Base-by-base conservation (phyloP, 768 basidiomycete genomes). In the Daedaleopsis nitida region DNA sequence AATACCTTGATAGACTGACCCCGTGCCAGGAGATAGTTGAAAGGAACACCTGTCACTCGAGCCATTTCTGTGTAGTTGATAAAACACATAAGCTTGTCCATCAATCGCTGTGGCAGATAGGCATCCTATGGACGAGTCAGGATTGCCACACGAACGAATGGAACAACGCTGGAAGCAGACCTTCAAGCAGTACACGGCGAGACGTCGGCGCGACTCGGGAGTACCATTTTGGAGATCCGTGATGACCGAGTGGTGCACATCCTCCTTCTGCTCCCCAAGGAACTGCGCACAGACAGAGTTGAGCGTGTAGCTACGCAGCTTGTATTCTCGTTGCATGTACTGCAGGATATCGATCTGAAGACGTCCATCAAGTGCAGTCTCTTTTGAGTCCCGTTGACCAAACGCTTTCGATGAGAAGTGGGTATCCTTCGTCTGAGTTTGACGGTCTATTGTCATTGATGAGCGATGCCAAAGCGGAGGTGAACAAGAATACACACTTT, bases 1-100 rank as follows among this genome's bases (percentile, higher is more conserved):
- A 99, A 80, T 49, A 99, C 97, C 72, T 98, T 99, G 82, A 99
- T 98, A 44, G 96, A 98, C 73, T 99, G 97, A 1, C 97, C 97
- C 43, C 96, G 86, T 19, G 95, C 82, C 9, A 99, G 81, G 8
- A 99, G 82, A 72, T 86, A 98, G 70, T 98, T 98, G 84, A 99
- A 99, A 0, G 97, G 97, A 12, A 99, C 95, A n/a, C 97, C 97
- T 0, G 97, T 99, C 4, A 99, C 97, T 73, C 97, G 92, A n/a
- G 97, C 84, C 97, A 99, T 98, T 74, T 99, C 97, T 49, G 86
- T 89, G 70, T 97, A 98, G 74, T 99, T 99, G 74, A 99, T 89
- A 69, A 99, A 95, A 64, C 94, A 98, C 97, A 98, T 98, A 35
- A 99, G 81, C 74, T 98, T 99, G 74, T 98, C 97, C 74, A 99